phyloP scores from a whole-genome alignment of 441 rosid genomes.

The Biscutella auriculata region DNA sequence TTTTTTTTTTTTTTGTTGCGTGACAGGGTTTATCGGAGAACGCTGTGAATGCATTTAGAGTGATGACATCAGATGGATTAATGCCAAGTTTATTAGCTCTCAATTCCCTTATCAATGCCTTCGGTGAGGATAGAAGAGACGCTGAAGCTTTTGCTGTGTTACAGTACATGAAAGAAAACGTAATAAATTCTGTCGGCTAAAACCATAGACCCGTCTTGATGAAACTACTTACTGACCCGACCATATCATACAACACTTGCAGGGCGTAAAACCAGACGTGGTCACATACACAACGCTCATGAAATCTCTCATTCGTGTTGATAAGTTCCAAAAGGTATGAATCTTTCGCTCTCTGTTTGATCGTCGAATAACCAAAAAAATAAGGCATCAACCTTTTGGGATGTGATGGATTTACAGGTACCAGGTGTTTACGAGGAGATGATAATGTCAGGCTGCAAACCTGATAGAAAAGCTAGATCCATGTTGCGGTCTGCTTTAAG shows the following conservation, averaged over 20 bases:
- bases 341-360: neutral
- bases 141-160: slow-evolving; percentile 92
- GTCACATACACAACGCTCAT: slow-evolving; percentile 89
- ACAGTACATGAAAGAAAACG: slow-evolving; percentile 89
- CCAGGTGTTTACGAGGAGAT: slow-evolving; percentile 87
- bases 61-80: slow-evolving; percentile 82
- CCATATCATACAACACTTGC: slow-evolving; percentile 22
- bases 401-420: slow-evolving; percentile 45
- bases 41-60: slow-evolving; percentile 76
- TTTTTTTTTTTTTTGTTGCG: neutral
- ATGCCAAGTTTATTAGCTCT: slow-evolving; percentile 80
- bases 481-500: slow-evolving; percentile 91
- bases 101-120: slow-evolving; percentile 88
- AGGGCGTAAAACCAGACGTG: slow-evolving; percentile 84
- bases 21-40: slow-evolving; percentile 86
- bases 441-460: slow-evolving; percentile 75
- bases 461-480: slow-evolving; percentile 88
- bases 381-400: neutral
- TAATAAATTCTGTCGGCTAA: slow-evolving; percentile 11
- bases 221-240: slow-evolving; percentile 1
- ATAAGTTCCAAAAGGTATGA: slow-evolving; percentile 65
- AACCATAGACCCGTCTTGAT: neutral
- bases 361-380: neutral
- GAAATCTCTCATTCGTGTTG: slow-evolving; percentile 87
- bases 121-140: slow-evolving; percentile 91